Base-by-base conservation (phyloP, 2,329 filamentous ascomycete species). In the Neopestalotiopsis sp. region DNA sequence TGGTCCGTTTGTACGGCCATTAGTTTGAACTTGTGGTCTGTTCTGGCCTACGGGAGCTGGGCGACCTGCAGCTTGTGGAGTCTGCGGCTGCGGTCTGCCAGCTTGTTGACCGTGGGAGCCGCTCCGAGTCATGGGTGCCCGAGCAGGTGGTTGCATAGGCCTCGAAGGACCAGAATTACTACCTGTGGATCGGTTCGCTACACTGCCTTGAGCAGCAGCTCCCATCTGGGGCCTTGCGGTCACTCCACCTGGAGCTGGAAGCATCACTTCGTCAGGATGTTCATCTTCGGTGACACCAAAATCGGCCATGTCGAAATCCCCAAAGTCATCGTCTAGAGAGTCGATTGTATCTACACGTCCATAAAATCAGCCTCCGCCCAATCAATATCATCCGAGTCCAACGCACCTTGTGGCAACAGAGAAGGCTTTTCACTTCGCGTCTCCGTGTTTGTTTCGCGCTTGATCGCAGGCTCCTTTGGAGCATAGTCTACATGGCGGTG, bases 401-500 rank as follows among this genome's bases (percentile, higher is more conserved):
- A 88, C 86, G 62, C 84, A 86, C 70, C 87, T 84, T 61, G 72
- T 70, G 67, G 69, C 68, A 42, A 71, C 61, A 67, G 73, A 71
- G 75, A 71, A 49, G 71, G 68, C 69, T 52, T 52, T 68, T 68
- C 67, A 66, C 71, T 71, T 28, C 70, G 28, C 75, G 77, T 67
- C 73, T 72, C 71, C 78, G 42, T 40, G 64, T 65, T 71, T 24
- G 34, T 14, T 30, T 68, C 67, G 3, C 60, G 32, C n/a, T 58
- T 64, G 4, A 65, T 28, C 34, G 63, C 74, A 2, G 81, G 77
- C 69, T 90, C 87, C 76, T 87, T 90, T 78, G 91, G 92, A 30
- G 86, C 87, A 78, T 88, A 97, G 77, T 95, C 93, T 1, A 89
- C 82, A 79, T 97, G 95, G 52, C 95, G 89, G 80, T 98, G 91